A percentile compares a stretch with the other conserved stretches of the same genome.
phyloP scores from a whole-genome alignment of 2,329 filamentous ascomycete genomes.

The Pestalotiopsis fici region DNA sequence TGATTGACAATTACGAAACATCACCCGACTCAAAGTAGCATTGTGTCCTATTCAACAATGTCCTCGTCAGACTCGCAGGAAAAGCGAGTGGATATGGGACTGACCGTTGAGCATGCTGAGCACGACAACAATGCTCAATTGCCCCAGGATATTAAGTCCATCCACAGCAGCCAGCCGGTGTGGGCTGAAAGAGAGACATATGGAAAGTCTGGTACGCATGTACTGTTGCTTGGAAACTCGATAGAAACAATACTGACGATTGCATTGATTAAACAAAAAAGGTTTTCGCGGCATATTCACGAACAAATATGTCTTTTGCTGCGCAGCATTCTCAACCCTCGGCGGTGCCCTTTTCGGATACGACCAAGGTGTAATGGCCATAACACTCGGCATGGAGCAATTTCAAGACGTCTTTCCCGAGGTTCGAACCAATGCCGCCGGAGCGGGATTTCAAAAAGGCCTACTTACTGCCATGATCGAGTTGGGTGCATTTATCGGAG shows the following conservation, averaged over 20 bases:
- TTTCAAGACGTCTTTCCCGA: constrained; percentile 38
- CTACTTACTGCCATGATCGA: constrained; percentile 44
- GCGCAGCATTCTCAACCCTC: constrained; percentile 41
- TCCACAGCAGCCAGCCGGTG: neutral
- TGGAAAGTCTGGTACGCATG: neutral
- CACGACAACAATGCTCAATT: neutral
- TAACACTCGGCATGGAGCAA: constrained; percentile 45
- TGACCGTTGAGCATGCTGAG: neutral
- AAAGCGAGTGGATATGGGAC: neutral
- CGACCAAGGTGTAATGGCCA: constrained; percentile 36
- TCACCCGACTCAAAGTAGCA: neutral
- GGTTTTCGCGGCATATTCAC: neutral
- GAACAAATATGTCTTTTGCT: constrained; percentile 38
- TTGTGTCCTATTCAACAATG: neutral
- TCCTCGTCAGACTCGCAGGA: neutral
- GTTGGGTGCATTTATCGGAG: constrained; percentile 38
- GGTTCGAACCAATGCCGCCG: constrained; percentile 18
- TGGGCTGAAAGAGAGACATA: neutral
- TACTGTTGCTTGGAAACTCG: rapidly evolving
- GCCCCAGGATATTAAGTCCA: neutral
- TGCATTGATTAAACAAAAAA: neutral
- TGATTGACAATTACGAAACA: neutral
- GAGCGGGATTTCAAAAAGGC: constrained; percentile 34
- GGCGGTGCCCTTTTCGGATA: constrained; percentile 48
- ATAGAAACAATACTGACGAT: neutral